phyloP scores from a whole-genome alignment of 495 filamentous ascomycete genomes.

The Ramalina peruviana region DNA sequence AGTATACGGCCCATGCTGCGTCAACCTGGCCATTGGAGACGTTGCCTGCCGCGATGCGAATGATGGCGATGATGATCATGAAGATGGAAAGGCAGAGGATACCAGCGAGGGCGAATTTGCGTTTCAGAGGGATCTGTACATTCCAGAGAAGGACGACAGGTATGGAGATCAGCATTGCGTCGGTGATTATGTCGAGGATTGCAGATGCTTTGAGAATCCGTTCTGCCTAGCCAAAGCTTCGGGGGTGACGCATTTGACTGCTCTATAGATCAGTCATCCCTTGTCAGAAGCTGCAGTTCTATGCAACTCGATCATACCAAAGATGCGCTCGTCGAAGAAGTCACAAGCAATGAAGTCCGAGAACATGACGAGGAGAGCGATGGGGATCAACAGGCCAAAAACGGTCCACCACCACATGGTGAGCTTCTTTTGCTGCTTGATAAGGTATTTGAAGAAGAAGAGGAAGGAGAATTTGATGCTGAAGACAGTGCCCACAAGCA shows the following conservation, averaged over 20 bases:
- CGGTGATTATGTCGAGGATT: constrained; percentile 10
- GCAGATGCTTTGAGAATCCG: constrained; percentile 1
- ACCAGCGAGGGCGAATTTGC: constrained; percentile 7
- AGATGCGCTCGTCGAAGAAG: constrained; percentile 8
- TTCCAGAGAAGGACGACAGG: constrained; percentile 13
- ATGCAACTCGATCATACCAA: constrained; percentile 2
- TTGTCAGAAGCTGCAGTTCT: background rate
- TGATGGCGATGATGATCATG: constrained; percentile 11
- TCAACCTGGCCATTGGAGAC: constrained; percentile 5
- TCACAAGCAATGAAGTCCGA: constrained; percentile 8
- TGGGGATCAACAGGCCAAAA: constrained; percentile 3
- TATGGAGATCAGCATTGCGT: constrained; percentile 11
- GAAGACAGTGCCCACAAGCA: background rate
- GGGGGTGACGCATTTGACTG: constrained; percentile 9
- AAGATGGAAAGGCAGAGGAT: constrained; percentile 15
- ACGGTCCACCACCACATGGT: constrained; percentile 12
- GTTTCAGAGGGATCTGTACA: constrained; percentile 4
- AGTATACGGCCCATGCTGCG: constrained; percentile 12
- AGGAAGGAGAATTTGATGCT: constrained; percentile 13
- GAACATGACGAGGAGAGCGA: constrained; percentile 4
- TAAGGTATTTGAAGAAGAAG: constrained; percentile 7
- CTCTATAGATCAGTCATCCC: background rate
- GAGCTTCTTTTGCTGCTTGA: constrained; percentile 3
- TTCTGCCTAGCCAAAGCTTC: constrained; percentile 5
- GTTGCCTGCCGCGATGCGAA: constrained; percentile 7